Percentiles rank a stretch among this genome's conserved stretches.
Evolutionary conservation across 495 filamentous ascomycete species (phyloP).

Genomic region (Aspergillus haitiensis): DNA sequence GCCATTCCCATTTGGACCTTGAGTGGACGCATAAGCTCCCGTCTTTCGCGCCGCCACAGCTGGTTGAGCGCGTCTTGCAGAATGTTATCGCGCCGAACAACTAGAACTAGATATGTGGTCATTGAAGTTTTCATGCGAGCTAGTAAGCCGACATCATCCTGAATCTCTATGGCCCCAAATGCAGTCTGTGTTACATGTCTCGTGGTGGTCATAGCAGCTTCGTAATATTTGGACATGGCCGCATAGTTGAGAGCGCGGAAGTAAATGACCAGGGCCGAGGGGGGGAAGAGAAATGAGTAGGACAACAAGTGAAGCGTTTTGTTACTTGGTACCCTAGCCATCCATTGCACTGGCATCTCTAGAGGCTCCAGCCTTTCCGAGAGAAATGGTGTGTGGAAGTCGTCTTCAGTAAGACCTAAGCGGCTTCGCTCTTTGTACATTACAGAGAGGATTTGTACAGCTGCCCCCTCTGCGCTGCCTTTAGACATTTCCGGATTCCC

Average conservation of each 20-base stretch:
- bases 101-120: constrained; percentile 71
- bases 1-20: constrained; percentile 83
- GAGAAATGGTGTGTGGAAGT: constrained; percentile 74
- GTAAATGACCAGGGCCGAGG: constrained; percentile 71
- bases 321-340: constrained; percentile 51
- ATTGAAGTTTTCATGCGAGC: constrained; percentile 63
- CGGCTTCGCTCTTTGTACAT: constrained; percentile 65
- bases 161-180: constrained; percentile 41
- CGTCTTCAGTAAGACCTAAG: constrained; percentile 61
- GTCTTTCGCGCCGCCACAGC: constrained; percentile 79
- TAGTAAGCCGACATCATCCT: constrained; percentile 53
- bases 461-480: constrained; percentile 67
- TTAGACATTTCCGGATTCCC: constrained; percentile 66
- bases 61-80: constrained; percentile 81
- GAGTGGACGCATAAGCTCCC: constrained; percentile 79
- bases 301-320: constrained; percentile 74
- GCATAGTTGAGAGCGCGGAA: constrained; percentile 88
- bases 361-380: constrained; percentile 74
- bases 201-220: constrained; percentile 64
- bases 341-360: constrained; percentile 74
- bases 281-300: constrained; percentile 77
- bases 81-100: constrained; percentile 68
- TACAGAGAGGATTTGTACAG: constrained; percentile 70
- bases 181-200: constrained; percentile 61
- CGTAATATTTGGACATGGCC: constrained; percentile 74